Base-by-base conservation (phyloP, 1,284 basidiomycete species). In the Ustilago cynodontis region DNA sequence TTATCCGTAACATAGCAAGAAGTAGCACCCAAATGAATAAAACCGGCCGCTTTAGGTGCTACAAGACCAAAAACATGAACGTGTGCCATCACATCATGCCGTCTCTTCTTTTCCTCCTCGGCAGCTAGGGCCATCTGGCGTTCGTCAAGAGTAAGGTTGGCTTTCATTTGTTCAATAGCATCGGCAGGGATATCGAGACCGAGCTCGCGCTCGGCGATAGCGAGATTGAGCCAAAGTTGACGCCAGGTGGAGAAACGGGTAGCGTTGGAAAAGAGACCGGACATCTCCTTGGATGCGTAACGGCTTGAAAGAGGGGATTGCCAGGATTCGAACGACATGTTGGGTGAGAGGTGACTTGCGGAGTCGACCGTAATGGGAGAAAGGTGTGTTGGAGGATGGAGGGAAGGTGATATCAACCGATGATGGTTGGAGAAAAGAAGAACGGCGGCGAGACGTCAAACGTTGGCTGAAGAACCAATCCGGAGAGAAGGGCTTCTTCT, bases 41-140 rank as follows among this genome's bases (percentile, higher is more conserved):
- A 98, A 16, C 94, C 94, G 11, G 96, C 96, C 16, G 96, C 96
- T 51, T 94, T 93, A 16, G 97, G 97, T 1, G 94, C 95, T 66
- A 97, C 93, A 33, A 90, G 90, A 13, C 96, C 96, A 86, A 98
- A 99, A 10, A 94, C 96, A 87, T 99, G 94, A 45, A 99, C 96
- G 86, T 99, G 96, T 0, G 96, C 96, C 96, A 99, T 99, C 59
- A 98, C 95, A 87, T 98, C 96, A 88, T 99, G 96, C n/a, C 96
- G 90, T 29, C 97, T 89, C 87, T 94, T 95, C 89, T 97, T 98
- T 88, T 99, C 96, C 87, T 99, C 97, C 73, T 90, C 89, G 0
- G 94, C 95, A 2, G 96, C 96, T 60, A 94, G 89, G 78, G 92
- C 92, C 86, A 98, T 98, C 88, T 99, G 97, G 50, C 92, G 90